Evolutionary conservation across 306 rosid genomes (phyloP), one percentile per base, ranked within the genome.

Genomic region (Malus sylvestris): DNA sequence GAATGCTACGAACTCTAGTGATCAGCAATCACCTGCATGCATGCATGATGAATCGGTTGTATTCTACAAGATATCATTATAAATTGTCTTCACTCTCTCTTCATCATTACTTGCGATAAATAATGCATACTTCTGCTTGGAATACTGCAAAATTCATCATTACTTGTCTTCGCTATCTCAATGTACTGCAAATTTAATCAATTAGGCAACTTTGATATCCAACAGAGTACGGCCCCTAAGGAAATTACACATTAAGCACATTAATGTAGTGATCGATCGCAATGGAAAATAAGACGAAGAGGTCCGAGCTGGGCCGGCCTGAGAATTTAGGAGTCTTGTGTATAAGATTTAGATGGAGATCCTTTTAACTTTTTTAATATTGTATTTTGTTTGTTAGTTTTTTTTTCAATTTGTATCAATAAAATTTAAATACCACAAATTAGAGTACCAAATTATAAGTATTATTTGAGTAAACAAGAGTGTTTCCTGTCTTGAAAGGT

Each of bases 101-200:
- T 80, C 81, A 84, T 80, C 77, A 88, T 84, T 86, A 59, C 78
- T 49, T 30, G 29, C 33, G 63, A 23, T 25, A 62, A 66, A 78
- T 71, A 66, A 66, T 74, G 29, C 20, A 49, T 49, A 19, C 8
- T 45, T 45, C 53, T 32, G 35, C 35, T 25, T 57, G 62, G 29
- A 20, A 57, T 10, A n/a, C 9, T 38, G 42, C 42, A 38, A 38
- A 38, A 7, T 38, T 35, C 42, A 7, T 38, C 10, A 38, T 7
- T 38, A 1, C 42, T 7, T 6, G 42, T 38, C 42, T 38, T 38
- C 42, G 42, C 42, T 38, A 2, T 38, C 0, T 63, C 68, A 49
- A 49, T 2, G 5, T 58, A 9, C 63, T 20, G 4, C 63, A 58
- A 58, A 58, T 19, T 58, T n/a, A 14, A 15, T 49, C 55, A 49